Conservation (phyloP, 495 filamentous ascomycete genomes). For the Parmelia sp. region DNA sequence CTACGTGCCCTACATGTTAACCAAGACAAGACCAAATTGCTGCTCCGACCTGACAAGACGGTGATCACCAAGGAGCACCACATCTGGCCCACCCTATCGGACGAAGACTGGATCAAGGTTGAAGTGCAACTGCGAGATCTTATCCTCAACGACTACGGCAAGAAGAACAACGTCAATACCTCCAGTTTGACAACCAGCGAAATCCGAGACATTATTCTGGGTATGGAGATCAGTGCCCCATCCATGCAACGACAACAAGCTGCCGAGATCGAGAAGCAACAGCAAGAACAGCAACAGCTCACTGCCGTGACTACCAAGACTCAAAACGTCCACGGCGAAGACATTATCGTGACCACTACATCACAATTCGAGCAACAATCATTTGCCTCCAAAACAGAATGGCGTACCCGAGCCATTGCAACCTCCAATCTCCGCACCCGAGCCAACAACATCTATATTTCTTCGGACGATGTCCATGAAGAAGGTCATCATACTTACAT, state of each 20-base stretch:
- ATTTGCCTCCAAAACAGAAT: conserved; percentile 98
- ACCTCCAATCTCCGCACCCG: conserved; percentile 92
- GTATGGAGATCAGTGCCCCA: conserved; percentile 98
- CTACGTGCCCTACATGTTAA: conserved; percentile 96
- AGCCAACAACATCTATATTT: conserved; percentile 98
- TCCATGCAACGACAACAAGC: conserved; percentile 98
- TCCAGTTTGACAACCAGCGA: conserved; percentile 93
- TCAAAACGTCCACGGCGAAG: conserved; percentile 94
- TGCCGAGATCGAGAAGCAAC: conserved; percentile 98
- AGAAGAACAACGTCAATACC: conserved; percentile 99
- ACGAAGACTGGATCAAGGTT: conserved; percentile 99
- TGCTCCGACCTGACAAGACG: conserved; percentile 94
- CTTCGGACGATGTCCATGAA: conserved; percentile 80
- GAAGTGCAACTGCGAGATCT: conserved; percentile 93
- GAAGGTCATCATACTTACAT: conserved; percentile 73
- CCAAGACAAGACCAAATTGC: conserved; percentile 95
- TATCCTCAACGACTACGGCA: conserved; percentile 97
- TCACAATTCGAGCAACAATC: conserved; percentile 95
- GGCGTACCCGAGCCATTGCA: conserved; percentile 94
- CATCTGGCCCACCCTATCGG: conserved; percentile 91
- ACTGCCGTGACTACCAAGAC: conserved; percentile 98
- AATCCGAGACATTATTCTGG: conserved; percentile 96
- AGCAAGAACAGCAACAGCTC: conserved; percentile 91
- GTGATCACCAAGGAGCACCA: conserved; percentile 99
- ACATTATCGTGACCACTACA: conserved; percentile 96